Base-by-base conservation (phyloP, 1,139 yeast genomes). In the Arxiozyma bovina region DNA sequence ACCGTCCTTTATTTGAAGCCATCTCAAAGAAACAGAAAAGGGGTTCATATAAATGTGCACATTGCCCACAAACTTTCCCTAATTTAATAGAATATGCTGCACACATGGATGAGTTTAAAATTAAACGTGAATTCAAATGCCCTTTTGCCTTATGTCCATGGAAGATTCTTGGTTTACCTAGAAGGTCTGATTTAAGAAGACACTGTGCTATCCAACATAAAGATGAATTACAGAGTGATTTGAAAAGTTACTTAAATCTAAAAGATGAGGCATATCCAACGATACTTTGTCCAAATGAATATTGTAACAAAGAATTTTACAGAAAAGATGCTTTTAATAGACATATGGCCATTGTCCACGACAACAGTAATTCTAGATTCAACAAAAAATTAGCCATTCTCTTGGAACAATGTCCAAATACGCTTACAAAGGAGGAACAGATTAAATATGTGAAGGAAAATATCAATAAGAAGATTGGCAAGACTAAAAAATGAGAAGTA, bases 181-280 rank as follows among this genome's bases (percentile, higher is more conserved):
- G 84, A 54, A 73, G 78, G 52, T 81, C 82, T 5, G 86, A 83
- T 60, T 75, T 83, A 57, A 73, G 79, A 57, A 77, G 88, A 56
- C 90, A 85, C 61, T 77, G 81, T 57, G 77, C 79, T 40, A 73
- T 77, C 45, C 83, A 82, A 59, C 90, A 85, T 63, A 66, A 62
- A 43, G 59, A 61, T 47, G 66, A 65, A 52, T 53, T 67, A 23
- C 61, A 65, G 22, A 59, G 54, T 12, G 63, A 61, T 48, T 56
- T 65, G 53, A 64, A 62, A 38, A 57, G 56, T 41, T 56, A 58
- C 18, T 44, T 67, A 42, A 67, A 67, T 48, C 52, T 67, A 34
- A 63, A 61, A 41, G 67, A 62, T 25, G 64, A 63, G 42, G 58
- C 60, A n/a, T 68, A 65, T 47, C 67, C 69, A 18, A 59, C 64